phyloP scores from a whole-genome alignment of 1,139 yeast species.

The Nakaseomyces sp. region DNA sequence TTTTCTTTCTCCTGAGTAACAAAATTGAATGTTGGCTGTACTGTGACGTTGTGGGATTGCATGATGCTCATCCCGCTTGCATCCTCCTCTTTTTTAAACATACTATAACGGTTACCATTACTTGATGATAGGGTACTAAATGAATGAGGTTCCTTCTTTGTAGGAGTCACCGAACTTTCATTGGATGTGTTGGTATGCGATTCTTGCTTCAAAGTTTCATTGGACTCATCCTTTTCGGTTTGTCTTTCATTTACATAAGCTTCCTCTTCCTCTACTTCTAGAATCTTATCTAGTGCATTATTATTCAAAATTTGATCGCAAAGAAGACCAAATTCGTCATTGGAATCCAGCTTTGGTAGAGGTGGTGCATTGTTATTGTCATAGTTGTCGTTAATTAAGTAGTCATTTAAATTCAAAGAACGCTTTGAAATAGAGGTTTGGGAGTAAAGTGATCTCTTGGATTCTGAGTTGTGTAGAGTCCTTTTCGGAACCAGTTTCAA shows the following conservation, averaged over 20 bases:
- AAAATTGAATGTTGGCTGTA: slow-evolving; percentile 4
- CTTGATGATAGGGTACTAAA: neutral
- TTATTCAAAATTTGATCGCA: slow-evolving; percentile 29
- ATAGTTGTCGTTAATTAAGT: slow-evolving; percentile 14
- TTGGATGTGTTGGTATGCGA: neutral
- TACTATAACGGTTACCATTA: slow-evolving; percentile 1
- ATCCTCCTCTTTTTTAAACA: neutral
- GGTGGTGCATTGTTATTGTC: slow-evolving; percentile 15
- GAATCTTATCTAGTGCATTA: slow-evolving; percentile 20
- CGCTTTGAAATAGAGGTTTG: slow-evolving; percentile 30
- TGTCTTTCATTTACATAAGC: neutral
- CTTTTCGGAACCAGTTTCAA: slow-evolving; percentile 9
- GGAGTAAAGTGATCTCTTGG: slow-evolving; percentile 30
- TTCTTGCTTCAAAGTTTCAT: neutral
- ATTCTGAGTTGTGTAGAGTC: slow-evolving; percentile 27
- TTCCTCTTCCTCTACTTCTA: slow-evolving; percentile 22
- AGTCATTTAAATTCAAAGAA: slow-evolving; percentile 29
- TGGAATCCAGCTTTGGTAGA: slow-evolving; percentile 18
- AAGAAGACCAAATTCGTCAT: slow-evolving; percentile 25
- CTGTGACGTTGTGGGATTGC: neutral
- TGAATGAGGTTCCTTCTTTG: slow-evolving; percentile 1
- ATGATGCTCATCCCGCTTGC: neutral
- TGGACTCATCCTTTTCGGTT: neutral
- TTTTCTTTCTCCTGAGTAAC: neutral
- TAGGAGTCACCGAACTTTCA: neutral